Conservation (phyloP, 768 basidiomycete genomes). For the Dictyophora rubrovolvata region DNA sequence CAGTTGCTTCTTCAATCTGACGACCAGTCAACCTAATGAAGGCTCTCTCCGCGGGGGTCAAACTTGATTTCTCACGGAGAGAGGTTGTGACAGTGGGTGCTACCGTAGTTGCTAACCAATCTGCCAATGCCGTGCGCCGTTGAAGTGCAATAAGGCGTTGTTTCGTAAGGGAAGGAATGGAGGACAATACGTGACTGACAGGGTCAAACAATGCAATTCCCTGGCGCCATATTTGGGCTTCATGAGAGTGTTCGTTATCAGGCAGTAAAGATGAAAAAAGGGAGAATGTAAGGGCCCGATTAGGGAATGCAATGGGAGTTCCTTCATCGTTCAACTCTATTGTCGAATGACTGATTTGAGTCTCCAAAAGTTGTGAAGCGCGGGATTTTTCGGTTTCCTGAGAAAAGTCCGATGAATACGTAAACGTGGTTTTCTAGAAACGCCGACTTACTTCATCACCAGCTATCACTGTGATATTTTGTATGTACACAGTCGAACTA, state of each 20-base stretch:
- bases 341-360: slow-evolving; percentile 65
- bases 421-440: not conserved
- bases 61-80: slow-evolving; percentile 38
- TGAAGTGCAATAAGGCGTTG: slow-evolving; percentile 53
- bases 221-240: slow-evolving; percentile 79
- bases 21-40: slow-evolving; percentile 81
- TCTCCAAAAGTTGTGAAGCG: slow-evolving; percentile 56
- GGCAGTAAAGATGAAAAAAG: slow-evolving; percentile 69
- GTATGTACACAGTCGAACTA: slow-evolving; percentile 17
- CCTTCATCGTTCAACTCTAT: slow-evolving; percentile 62
- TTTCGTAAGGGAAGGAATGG: slow-evolving; percentile 49
- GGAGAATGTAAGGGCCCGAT: slow-evolving; percentile 57
- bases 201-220: slow-evolving; percentile 84
- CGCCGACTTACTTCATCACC: slow-evolving; percentile 13
- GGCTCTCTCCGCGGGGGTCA: slow-evolving; percentile 39
- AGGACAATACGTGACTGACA: slow-evolving; percentile 52
- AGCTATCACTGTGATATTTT: slow-evolving; percentile 18
- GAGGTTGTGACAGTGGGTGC: slow-evolving; percentile 54
- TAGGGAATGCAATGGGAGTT: slow-evolving; percentile 59
- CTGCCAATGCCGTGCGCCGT: slow-evolving; percentile 68
- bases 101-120: slow-evolving; percentile 75
- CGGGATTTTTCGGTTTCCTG: slow-evolving; percentile 15
- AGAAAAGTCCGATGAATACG: not conserved
- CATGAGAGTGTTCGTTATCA: slow-evolving; percentile 56
- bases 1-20: slow-evolving; percentile 76